Evolutionary conservation across 768 basidiomycete genomes (phyloP), one percentile per base, ranked within the genome.

Genomic region (Pulveroboletus sp.): DNA sequence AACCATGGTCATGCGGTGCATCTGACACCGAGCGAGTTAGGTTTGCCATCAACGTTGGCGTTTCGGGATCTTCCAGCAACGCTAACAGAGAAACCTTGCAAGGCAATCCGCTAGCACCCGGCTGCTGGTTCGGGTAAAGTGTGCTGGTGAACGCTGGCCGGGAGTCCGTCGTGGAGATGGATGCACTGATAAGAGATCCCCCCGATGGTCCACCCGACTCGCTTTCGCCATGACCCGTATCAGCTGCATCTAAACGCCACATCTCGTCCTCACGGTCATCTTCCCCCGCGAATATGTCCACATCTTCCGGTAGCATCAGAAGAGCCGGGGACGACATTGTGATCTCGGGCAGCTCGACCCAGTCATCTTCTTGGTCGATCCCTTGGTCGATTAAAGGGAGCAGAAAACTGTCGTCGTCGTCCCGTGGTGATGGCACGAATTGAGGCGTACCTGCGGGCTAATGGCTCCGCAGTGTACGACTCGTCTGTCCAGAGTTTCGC

Each of bases 341-440:
- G 6, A 39, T 51, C 14, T 59, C 56, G 17, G 49, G 44, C 22
- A 56, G 53, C 32, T 61, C 55, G 39, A 35, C 35, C 62, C 62
- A 63, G 11, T 42, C 32, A 12, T 23, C 14, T 46, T 48, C 53
- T 6, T 47, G 29, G 8, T 53, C 45, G 23, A 45, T 20, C 23
- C 31, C 45, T 12, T 35, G 45, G 17, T 48, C 52, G 37, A 45
- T 53, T 13, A 48, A 17, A 40, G 34, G 43, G 20, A 45, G 51
- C 6, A 69, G 32, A n/a, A 68, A 32, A 45, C 42, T 23, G 35
- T 68, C 53, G 34, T 62, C 57, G 20, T 68, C 63, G 5, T 57
- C 61, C 49, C 48, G 54, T 16, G 49, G 42, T 6, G 46, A 34
- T 30, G 49, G 24, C 27, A 44, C 27, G n/a, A 50, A 17, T 38